Base-by-base conservation (phyloP, 1,284 basidiomycete genomes). In the Chiua sp. region DNA sequence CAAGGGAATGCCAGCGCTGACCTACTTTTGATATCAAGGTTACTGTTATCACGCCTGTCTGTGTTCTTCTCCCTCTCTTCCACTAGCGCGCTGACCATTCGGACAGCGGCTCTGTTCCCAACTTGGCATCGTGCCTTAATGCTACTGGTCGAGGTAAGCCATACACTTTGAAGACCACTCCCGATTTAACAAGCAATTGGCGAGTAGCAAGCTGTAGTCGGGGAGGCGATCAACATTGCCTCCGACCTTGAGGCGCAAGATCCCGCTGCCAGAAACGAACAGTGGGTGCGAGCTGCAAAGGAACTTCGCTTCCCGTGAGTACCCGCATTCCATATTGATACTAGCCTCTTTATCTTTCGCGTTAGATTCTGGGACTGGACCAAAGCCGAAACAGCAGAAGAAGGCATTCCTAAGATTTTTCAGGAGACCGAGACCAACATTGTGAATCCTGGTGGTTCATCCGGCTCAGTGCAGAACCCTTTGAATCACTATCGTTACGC, bases 341-440 rank as follows among this genome's bases (percentile, higher is more conserved):
- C 10, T 11, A 1, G 51, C 7, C n/a, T 13, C 3, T 22, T 44
- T 2, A 59, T 33, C 1, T 26, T 32, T 55, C n/a, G 13, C 3
- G 50, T 13, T 1, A 66, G 65, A 20, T 66, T 59, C 47, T 66
- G 67, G 65, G 65, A 66, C 47, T 66, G 65, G 65, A 67, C 62
- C 16, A 52, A n/a, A 16, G 23, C 0, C 1, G 56, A 53, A 16
- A 68, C 53, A 1, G 55, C 47, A 6, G 1, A 51, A 4, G 53
- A 57, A 23, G 65, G 65, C 3, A 50, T 66, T 18, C 65, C 66
- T 2, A 3, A 47, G n/a, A 6, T 68, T 15, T 48, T 47, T 8
- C 65, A 66, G 33, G 18, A 55, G 0, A 0, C 55, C 1, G n/a
- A 16, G 1, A n/a, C 66, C 4, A 2, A 3, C 1, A 66, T 66